These are phyloP conservation scores for Bonnemaisonia californica DNA, from an alignment of 31 red algal genomes.

Conservation along the genomic window DNA sequence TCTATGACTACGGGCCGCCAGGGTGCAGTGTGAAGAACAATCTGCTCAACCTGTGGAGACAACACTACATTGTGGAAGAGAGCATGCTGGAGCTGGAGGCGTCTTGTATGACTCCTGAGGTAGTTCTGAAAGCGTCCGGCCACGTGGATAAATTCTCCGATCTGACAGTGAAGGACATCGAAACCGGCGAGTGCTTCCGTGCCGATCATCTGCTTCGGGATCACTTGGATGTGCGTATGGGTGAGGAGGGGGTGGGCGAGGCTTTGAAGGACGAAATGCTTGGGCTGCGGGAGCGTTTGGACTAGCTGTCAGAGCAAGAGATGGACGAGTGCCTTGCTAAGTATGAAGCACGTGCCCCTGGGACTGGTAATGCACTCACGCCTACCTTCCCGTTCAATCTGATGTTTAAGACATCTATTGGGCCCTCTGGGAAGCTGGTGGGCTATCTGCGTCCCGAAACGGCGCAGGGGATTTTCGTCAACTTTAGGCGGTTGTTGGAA, in stretches of 20 bases:
- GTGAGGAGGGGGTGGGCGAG: neutral
- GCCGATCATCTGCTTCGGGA: slow-evolving; percentile 92
- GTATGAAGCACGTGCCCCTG: slow-evolving; percentile 70
- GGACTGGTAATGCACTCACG: slow-evolving; percentile 75
- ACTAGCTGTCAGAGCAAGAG: slow-evolving; percentile 69
- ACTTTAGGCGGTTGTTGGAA: slow-evolving; percentile 91
- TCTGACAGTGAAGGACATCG: slow-evolving; percentile 81
- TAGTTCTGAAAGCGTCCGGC: slow-evolving; percentile 82
- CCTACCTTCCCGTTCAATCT: slow-evolving; percentile 89
- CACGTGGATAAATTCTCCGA: slow-evolving; percentile 95
- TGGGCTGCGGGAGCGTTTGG: slow-evolving; percentile 53
- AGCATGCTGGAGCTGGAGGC: slow-evolving; percentile 92
- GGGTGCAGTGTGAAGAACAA: slow-evolving; percentile 94
- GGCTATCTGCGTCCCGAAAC: slow-evolving; percentile 96
- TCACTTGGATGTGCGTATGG: slow-evolving; percentile 42
- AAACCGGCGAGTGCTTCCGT: slow-evolving; percentile 72
- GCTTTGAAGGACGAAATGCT: slow-evolving; percentile 23
- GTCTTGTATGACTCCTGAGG: slow-evolving; percentile 71
- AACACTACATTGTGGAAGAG: slow-evolving; percentile 94
- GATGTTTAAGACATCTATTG: slow-evolving; percentile 95
- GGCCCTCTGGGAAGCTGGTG: slow-evolving; percentile 66
- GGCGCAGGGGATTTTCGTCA: slow-evolving; percentile 98
- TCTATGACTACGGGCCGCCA: slow-evolving; percentile 97
- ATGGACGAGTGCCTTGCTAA: slow-evolving; percentile 55
- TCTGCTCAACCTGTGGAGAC: slow-evolving; percentile 73